phyloP scores from a whole-genome alignment of 2,329 filamentous ascomycete genomes.

The Tolypocladium guangdongense region DNA sequence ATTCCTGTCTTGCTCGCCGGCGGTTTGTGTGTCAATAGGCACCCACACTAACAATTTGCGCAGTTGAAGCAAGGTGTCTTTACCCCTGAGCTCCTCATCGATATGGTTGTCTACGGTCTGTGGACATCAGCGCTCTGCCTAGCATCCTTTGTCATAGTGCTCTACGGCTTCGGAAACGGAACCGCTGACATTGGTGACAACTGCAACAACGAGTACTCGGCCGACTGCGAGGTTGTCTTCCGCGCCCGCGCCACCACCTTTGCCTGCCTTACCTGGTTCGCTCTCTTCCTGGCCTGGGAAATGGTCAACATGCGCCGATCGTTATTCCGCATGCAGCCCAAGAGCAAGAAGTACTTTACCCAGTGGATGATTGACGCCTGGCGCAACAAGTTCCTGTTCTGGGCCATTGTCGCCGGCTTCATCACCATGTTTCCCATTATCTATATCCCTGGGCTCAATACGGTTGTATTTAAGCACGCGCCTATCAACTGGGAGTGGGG shows the following conservation, averaged over 20 bases:
- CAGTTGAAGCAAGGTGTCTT: conserved; percentile 45
- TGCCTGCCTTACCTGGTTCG: conserved; percentile 62
- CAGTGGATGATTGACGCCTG: conserved; percentile 58
- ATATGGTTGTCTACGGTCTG: conserved; percentile 56
- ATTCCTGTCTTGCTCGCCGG: not conserved
- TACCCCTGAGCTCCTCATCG: conserved; percentile 51
- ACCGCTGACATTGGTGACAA: conserved; percentile 39
- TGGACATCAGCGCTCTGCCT: conserved; percentile 55
- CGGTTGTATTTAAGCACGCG: conserved; percentile 44
- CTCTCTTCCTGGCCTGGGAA: conserved; percentile 66
- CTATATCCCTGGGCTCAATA: conserved; percentile 49
- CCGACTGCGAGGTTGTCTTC: conserved; percentile 49
- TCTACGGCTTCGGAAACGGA: conserved; percentile 37
- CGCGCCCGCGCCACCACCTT: conserved; percentile 62
- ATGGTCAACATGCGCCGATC: conserved; percentile 59
- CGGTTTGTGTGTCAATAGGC: not conserved
- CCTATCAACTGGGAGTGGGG: conserved; percentile 52
- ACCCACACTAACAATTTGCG: not conserved
- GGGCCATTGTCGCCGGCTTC: conserved; percentile 37
- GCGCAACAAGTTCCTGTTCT: conserved; percentile 62
- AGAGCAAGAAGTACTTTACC: conserved; percentile 46
- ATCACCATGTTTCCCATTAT: conserved; percentile 36
- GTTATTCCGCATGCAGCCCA: conserved; percentile 63
- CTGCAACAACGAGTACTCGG: conserved; percentile 47
- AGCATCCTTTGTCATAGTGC: conserved; percentile 38